Evolutionary conservation across 2,329 filamentous ascomycete species (phyloP), one percentile per base, ranked within the genome.

Genomic region (Colletotrichum chrysophilum): DNA sequence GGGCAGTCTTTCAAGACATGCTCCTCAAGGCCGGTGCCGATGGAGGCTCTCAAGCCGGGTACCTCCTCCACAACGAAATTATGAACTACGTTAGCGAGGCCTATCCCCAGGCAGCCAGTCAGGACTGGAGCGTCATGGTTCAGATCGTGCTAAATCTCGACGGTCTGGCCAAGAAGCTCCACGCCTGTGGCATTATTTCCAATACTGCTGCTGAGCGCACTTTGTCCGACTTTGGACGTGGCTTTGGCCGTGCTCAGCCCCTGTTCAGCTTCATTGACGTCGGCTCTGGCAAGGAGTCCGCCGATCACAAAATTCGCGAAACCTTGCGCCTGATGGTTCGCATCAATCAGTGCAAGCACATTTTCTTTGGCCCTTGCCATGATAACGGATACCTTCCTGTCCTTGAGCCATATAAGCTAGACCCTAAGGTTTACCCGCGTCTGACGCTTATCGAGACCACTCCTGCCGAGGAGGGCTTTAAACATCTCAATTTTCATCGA

Each of bases 211-310:
- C 82, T 9, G 64, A 71, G 16, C 67, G 62, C 32, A 70, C 71
- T 24, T 77, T 84, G 5, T 70, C 79, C 52, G 81, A 80, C 30
- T 85, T 85, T 70, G 81, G 78, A n/a, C 80, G 80, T 34, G 81
- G 80, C 18, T 85, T 85, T 58, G 80, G 80, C 38, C 81, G 81
- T 18, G 79, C 82, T 7, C 82, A 84, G 62, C 80, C 82, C 1
- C 78, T 85, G 5, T 85, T 84, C 77, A 81, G 80, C 64, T 83
- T 84, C 71, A 78, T 82, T 62, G 83, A 85, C 69, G 82, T 84
- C 21, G 83, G 83, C 52, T 78, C 77, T 21, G 83, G 82, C 48
- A 84, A 85, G 68, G 83, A 84, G 65, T 81, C 81, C 67, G 81
- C 83, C 26, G 83, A 84, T 38, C 79, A 83, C 71, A 84, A 83